Evolutionary conservation across 129 eudicot genomes (phyloP), one percentile per base, ranked within the genome.

Genomic region (Chrysanthemum seticuspe): DNA sequence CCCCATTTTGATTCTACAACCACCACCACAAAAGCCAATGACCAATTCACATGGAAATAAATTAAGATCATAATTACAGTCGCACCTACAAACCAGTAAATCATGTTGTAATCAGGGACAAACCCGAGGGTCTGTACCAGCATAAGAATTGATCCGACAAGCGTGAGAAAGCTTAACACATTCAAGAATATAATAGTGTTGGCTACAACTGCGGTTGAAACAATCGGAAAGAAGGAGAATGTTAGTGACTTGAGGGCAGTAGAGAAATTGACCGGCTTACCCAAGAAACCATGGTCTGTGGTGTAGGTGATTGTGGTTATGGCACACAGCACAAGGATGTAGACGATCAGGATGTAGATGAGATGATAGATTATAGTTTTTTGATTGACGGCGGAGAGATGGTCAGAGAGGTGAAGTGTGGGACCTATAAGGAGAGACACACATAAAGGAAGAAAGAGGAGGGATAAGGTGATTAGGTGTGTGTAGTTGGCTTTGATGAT

Each of bases 1-100:
- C 97, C 97, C 97, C 94, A 87, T 71, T 79, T 79, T 1, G 85
- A 81, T 36, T 90, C 97, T 0, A 73, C 85, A 27, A 87, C 87
- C 4, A 75, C 87, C 25, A 90, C 34, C 73, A 83, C 94, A 31
- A 7, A 59, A 7, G 79, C 85, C 59, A 87, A 40, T 13, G 60
- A 23, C 91, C 97, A 87, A 63, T 81, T 81, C 36, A 87, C 79
- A 6, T 71, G 76, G 19, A 87, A 64, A 59, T 72, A 78, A 61
- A 85, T 44, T 13, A 73, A 5, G 11, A 77, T 53, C 19, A 71
- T 52, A 2, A 50, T 13, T 10, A 81, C 15, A 9, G 63, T 58
- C 3, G 47, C 16, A 16, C 59, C 55, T 15, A 73, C 80, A 2
- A 83, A 2, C 8, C 13, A 11, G 74, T 56, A 72, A 31, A 48